A percentile compares a stretch with the other conserved stretches of the same genome.
phyloP scores from a whole-genome alignment of 2,329 filamentous ascomycete genomes.

The Phoma herbarum region DNA sequence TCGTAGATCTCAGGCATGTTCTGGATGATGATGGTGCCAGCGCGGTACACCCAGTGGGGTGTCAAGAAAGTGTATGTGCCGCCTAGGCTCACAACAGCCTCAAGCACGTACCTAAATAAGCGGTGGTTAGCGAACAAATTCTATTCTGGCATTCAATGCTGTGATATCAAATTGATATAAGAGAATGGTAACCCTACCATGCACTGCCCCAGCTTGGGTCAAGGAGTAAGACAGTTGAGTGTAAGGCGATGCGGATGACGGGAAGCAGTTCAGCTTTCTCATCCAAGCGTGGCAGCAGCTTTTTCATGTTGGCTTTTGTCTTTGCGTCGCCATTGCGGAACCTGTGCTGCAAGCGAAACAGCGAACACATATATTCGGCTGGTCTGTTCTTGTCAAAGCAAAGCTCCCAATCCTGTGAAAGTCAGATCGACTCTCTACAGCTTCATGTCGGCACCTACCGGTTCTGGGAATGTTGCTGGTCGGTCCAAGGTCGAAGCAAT shows the following conservation, averaged over 20 bases:
- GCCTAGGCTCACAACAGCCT: constrained; percentile 44
- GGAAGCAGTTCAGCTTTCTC: constrained; percentile 37
- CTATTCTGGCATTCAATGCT: not conserved
- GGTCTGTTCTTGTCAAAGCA: constrained; percentile 41
- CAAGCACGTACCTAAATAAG: constrained; percentile 28
- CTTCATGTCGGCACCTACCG: constrained; percentile 27
- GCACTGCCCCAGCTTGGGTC: constrained; percentile 47
- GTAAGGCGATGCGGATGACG: constrained; percentile 40
- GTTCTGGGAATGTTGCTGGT: constrained; percentile 49
- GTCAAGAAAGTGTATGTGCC: constrained; percentile 46
- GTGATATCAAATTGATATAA: not conserved
- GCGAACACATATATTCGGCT: constrained; percentile 46
- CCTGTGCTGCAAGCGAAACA: constrained; percentile 48
- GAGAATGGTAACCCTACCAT: constrained; percentile 25
- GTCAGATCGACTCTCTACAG: constrained; percentile 12
- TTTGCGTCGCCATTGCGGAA: constrained; percentile 44
- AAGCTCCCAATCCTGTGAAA: constrained; percentile 36
- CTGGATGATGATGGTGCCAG: constrained; percentile 44
- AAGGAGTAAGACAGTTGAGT: constrained; percentile 46
- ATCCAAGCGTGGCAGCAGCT: constrained; percentile 39
- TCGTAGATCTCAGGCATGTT: constrained; percentile 43
- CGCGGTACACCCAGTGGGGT: constrained; percentile 49
- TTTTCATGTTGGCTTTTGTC: constrained; percentile 32
- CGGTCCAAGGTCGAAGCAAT: constrained; percentile 47
- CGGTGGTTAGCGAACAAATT: not conserved